phyloP scores from a whole-genome alignment of 306 rosid genomes.

The Prosopis cineraria region DNA sequence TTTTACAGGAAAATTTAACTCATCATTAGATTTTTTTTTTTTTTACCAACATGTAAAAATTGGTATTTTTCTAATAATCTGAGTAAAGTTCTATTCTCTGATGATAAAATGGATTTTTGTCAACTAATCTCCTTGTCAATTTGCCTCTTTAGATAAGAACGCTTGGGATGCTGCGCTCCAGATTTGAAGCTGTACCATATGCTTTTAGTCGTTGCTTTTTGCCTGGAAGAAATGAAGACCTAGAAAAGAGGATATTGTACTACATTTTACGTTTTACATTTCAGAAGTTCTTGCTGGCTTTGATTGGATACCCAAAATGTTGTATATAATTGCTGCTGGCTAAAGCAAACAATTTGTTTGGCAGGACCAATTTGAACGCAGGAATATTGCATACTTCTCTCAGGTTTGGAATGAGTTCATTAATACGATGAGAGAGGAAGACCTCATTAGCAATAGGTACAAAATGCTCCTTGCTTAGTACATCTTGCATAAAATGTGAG shows the following conservation, averaged over 20 bases:
- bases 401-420: slow-evolving; percentile 74
- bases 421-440: slow-evolving; percentile 64
- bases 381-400: slow-evolving; percentile 61
- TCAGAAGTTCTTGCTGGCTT: slow-evolving; percentile 4
- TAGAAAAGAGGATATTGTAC: slow-evolving; percentile 34
- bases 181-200: slow-evolving; percentile 60
- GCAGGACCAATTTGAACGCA: slow-evolving; percentile 48
- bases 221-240: slow-evolving; percentile 32
- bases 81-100: neutral
- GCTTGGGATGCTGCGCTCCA: slow-evolving; percentile 74
- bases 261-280: slow-evolving; percentile 7
- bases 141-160: slow-evolving; percentile 61
- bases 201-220: slow-evolving; percentile 54
- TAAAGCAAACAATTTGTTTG: slow-evolving; percentile 27
- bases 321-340: neutral
- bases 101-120: slow-evolving; percentile 18
- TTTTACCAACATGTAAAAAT: neutral
- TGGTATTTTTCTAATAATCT: neutral
- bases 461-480: slow-evolving; percentile 30
- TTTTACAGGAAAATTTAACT: too few species aligned
- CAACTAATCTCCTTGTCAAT: slow-evolving; percentile 17
- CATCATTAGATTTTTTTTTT: neutral
- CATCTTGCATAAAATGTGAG: neutral
- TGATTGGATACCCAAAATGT: neutral
- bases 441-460: slow-evolving; percentile 67